Evolutionary conservation across 441 rosid species (phyloP).

Genomic region (Arabidopsis lyrata): DNA sequence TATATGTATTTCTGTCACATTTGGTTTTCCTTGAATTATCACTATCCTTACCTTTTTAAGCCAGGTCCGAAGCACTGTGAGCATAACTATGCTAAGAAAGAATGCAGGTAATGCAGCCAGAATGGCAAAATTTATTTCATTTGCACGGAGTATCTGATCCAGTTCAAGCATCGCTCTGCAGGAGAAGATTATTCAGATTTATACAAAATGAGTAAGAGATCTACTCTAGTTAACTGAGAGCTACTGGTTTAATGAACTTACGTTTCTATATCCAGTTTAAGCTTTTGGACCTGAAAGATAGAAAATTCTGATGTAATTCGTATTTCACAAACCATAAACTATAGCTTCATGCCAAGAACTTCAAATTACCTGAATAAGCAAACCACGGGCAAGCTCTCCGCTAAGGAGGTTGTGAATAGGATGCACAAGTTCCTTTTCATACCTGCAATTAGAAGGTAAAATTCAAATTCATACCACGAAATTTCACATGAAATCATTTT

Average conservation of each 20-base stretch:
- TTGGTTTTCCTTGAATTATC: conserved; percentile 23
- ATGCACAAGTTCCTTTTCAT: conserved; percentile 84
- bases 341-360: conserved; percentile 28
- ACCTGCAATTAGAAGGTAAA: conserved; percentile 55
- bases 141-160: conserved; percentile 96
- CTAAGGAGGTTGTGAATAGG: conserved; percentile 88
- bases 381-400: conserved; percentile 98
- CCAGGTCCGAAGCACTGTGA: conserved; percentile 77
- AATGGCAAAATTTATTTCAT: conserved; percentile 96
- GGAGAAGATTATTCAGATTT: conserved; percentile 37
- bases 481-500: conserved; percentile 21
- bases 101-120: conserved; percentile 97
- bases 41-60: conserved; percentile 62
- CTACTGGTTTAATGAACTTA: conserved; percentile 53
- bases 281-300: conserved; percentile 89
- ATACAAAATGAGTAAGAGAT: conserved; percentile 38
- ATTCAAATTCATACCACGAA: conserved; percentile 9
- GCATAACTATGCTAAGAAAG: conserved; percentile 70
- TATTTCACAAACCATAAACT: conserved; percentile 32
- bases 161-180: conserved; percentile 97
- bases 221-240: conserved; percentile 26
- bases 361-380: conserved; percentile 87
- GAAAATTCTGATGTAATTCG: conserved; percentile 36
- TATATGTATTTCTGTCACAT: conserved; percentile 14
- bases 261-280: conserved; percentile 94